Evolutionary conservation across 345 rosid genomes (phyloP).

Genomic region (Bretschneidera sinensis): DNA sequence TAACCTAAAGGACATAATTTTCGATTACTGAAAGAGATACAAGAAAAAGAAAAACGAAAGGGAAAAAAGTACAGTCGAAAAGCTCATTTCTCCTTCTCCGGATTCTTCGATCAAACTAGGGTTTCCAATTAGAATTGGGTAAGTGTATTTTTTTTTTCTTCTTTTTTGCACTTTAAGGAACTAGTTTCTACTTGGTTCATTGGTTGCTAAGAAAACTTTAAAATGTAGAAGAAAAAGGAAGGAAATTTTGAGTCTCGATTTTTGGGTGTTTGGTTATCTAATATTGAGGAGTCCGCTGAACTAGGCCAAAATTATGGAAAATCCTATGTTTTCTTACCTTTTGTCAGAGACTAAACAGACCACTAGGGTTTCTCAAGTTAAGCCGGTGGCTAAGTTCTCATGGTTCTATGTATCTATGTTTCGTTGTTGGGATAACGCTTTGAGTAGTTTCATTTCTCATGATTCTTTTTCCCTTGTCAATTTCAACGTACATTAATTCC

Average conservation of each 20-base stretch:
- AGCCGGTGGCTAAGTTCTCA: too few species aligned
- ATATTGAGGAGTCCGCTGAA: too few species aligned
- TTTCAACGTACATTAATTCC: too few species aligned
- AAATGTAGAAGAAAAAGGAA: neutral
- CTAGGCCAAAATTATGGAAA: too few species aligned
- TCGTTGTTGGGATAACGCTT: too few species aligned
- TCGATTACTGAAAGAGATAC: neutral
- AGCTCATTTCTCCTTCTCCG: neutral
- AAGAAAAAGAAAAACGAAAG: neutral
- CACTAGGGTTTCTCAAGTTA: too few species aligned
- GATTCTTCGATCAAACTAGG: neutral
- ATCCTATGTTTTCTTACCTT: too few species aligned
- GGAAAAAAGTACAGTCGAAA: neutral
- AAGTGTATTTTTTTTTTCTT: neutral
- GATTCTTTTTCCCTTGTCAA: too few species aligned
- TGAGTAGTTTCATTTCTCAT: too few species aligned
- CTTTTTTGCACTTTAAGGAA: neutral
- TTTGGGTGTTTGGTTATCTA: neutral
- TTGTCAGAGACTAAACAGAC: too few species aligned
- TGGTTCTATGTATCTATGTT: too few species aligned
- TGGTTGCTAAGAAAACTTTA: neutral
- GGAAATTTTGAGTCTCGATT: too few species aligned
- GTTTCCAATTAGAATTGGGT: neutral
- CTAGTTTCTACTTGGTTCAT: neutral
- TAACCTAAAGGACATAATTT: neutral